Evolutionary conservation across 352 stramenopile genomes (phyloP), one percentile per base, ranked within the genome.

Genomic region (Pythium folliculosum): DNA sequence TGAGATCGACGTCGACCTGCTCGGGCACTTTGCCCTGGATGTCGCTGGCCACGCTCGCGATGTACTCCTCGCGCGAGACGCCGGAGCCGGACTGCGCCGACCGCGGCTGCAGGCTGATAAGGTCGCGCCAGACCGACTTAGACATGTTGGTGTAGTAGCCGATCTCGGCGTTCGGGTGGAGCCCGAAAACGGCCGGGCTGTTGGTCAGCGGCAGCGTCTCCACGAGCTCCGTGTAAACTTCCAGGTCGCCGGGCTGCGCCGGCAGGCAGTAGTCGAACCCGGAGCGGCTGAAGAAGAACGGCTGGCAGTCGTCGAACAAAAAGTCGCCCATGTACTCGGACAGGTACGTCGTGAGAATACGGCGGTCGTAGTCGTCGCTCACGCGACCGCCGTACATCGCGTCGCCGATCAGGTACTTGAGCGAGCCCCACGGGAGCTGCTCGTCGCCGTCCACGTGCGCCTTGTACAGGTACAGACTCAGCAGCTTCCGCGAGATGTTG

Each of bases 321-420:
- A 99, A 98, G 73, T 98, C 95, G 47, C 95, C 95, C 95, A 98
- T 98, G 81, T 98, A 98, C 74, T 98, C 94, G 45, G 94, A 89
- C 40, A 98, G 69, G 62, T 97, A 97, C 9, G 94, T 98, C 14
- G 84, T 90, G 52, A 98, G 84, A 27, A 99, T 96, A n/a, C 96
- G 89, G 19, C 96, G 89, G 72, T 99, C 96, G 73, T 98, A 98
- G 72, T 98, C 91, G 65, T 99, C 96, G 21, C 85, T 97, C n/a
- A 99, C 96, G 17, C 96, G 89, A 9, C 96, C 96, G 25, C 96
- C 96, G 78, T 99, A 99, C 95, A 99, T 99, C 25, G 96, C 95
- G 70, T 99, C 95, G 21, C 96, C 96, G 50, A 99, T 98, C 13
- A 99, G 68, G 63, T 99, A 99, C 70, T 95, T 94, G 23, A 98